Evolutionary conservation across 495 filamentous ascomycete genomes (phyloP).

Genomic region (Neurospora sp.): DNA sequence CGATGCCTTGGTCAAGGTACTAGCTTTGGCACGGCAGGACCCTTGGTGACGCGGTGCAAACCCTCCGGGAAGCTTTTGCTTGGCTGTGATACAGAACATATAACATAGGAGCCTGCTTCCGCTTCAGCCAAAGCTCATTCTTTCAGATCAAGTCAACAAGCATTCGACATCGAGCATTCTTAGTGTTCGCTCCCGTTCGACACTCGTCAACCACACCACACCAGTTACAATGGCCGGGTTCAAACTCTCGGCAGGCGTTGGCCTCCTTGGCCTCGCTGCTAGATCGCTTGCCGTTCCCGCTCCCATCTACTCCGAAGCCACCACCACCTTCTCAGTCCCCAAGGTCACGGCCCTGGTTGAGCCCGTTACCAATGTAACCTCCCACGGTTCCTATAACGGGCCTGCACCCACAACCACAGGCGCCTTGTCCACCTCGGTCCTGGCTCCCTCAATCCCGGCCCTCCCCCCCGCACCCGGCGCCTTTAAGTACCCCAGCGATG

Average conservation of each 20-base stretch:
- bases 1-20: neutral
- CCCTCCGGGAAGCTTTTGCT: neutral
- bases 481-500: slow-evolving; percentile 59
- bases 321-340: slow-evolving; percentile 24
- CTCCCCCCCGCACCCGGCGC: too few species aligned
- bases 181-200: neutral
- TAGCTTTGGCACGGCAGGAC: neutral
- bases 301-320: slow-evolving; percentile 25
- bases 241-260: slow-evolving; percentile 6
- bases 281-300: slow-evolving; percentile 20
- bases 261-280: slow-evolving; percentile 12
- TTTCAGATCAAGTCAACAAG: neutral
- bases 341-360: slow-evolving; percentile 13
- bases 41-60: neutral
- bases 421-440: slow-evolving; percentile 38
- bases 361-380: slow-evolving; percentile 29
- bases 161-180: neutral
- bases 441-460: slow-evolving; percentile 38
- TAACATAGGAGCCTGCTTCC: neutral
- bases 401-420: slow-evolving; percentile 50
- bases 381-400: slow-evolving; percentile 49
- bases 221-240: slow-evolving; percentile 5
- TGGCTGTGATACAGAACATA: neutral
- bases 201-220: neutral
- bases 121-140: neutral